Conservation (phyloP, 139 green algal species). For the Chlamydomonas eustigma region DNA sequence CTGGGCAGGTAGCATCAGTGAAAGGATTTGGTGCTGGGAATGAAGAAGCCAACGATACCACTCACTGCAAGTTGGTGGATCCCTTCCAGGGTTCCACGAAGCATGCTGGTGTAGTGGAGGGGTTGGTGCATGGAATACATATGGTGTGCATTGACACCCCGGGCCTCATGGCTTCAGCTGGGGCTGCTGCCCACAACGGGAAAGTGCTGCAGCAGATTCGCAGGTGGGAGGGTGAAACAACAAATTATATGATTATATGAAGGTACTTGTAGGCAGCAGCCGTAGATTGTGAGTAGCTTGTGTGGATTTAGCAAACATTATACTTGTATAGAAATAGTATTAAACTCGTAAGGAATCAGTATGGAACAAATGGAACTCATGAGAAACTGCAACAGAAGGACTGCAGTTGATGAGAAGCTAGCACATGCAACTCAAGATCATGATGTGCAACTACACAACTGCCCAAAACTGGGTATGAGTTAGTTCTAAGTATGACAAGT, state of each 20-base stretch:
- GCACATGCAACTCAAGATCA: no score
- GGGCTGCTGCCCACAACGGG: conserved; percentile 24
- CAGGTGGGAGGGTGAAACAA: neutral
- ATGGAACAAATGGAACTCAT: no score
- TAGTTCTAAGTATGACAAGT: no score
- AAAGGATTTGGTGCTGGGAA: no score
- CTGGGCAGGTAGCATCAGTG: neutral
- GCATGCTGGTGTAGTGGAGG: conserved; percentile 20
- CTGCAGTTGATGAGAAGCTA: no score
- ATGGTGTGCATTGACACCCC: conserved; percentile 51
- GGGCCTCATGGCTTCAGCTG: conserved; percentile 33
- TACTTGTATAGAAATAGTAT: no score
- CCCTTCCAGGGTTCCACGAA: conserved; percentile 39
- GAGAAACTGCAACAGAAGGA: no score
- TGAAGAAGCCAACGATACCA: neutral
- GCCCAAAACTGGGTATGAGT: no score
- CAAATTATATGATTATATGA: neutral
- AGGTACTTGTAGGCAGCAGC: neutral
- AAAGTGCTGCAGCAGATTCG: conserved; percentile 37
- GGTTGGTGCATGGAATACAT: conserved; percentile 20
- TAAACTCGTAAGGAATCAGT: no score
- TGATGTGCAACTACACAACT: no score
- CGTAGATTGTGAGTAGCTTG: no score
- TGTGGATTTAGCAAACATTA: no score
- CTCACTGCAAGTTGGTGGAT: conserved; percentile 22